phyloP scores from a whole-genome alignment of 192 early-diverging fungal genomes.

The Coemansia sp. region DNA sequence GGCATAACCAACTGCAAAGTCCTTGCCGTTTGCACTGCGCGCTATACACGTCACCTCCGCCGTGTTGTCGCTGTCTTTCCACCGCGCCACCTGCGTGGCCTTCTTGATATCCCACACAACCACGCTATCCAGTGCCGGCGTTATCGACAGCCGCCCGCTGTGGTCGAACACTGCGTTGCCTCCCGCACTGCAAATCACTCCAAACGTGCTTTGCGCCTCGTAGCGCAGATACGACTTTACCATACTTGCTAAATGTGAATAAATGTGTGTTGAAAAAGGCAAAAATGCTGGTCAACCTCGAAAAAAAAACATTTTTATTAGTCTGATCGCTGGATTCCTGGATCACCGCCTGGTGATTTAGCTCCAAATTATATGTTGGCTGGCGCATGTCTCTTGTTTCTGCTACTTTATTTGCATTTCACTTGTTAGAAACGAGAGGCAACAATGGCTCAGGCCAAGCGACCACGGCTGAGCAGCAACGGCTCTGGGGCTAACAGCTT shows the following conservation, averaged over 20 bases:
- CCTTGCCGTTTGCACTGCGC: conserved; percentile 63
- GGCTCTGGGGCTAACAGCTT: background rate
- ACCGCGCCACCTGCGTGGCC: conserved; percentile 70
- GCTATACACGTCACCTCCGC: conserved; percentile 83
- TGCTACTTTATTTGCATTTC: background rate
- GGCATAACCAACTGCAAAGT: conserved; percentile 88
- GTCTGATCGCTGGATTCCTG: background rate
- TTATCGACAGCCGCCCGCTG: conserved; percentile 70
- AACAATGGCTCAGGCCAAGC: conserved; percentile 10
- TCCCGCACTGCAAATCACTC: conserved; percentile 70
- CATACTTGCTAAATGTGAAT: conserved; percentile 23
- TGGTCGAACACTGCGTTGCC: conserved; percentile 72
- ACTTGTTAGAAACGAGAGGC: background rate
- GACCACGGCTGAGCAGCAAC: conserved; percentile 3
- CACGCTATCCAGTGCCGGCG: conserved; percentile 81
- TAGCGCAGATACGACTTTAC: conserved; percentile 78
- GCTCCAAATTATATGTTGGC: background rate
- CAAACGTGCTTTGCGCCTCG: conserved; percentile 74
- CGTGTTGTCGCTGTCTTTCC: conserved; percentile 80
- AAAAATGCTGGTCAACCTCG: conserved; percentile 6
- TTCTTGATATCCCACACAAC: conserved; percentile 84
- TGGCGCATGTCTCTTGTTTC: background rate
- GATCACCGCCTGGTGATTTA: background rate
- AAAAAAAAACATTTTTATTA: conserved; percentile 2
- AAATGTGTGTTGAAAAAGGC: background rate